These are phyloP conservation scores for Sutorius australiensis DNA, from an alignment of 768 basidiomycete genomes.

Conservation along the genomic window DNA sequence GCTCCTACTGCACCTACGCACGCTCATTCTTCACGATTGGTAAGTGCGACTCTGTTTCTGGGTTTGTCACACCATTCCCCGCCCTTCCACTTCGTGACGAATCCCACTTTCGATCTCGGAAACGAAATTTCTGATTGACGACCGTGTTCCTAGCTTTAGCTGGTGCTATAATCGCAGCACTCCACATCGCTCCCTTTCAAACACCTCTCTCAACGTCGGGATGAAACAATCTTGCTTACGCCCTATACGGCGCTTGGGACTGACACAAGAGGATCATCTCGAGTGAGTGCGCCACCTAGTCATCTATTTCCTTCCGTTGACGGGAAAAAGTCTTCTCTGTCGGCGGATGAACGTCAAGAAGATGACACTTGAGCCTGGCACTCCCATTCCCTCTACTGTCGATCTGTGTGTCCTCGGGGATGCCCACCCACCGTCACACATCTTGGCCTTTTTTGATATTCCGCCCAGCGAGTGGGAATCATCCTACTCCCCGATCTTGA, in stretches of 20 bases:
- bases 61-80: slow-evolving; percentile 4
- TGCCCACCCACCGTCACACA: slow-evolving; percentile 52
- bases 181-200: slow-evolving; percentile 8
- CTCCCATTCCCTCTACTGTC: slow-evolving; percentile 40
- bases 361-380: slow-evolving; percentile 18
- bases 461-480: slow-evolving; percentile 27
- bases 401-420: slow-evolving; percentile 46
- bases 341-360: slow-evolving; percentile 34
- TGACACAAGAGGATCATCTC: slow-evolving; percentile 24
- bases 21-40: slow-evolving; percentile 23
- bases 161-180: slow-evolving; percentile 9
- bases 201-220: slow-evolving; percentile 11
- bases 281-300: slow-evolving; percentile 18
- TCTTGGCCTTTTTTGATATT: slow-evolving; percentile 44
- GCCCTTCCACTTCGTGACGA: slow-evolving; percentile 5
- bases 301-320: slow-evolving; percentile 4
- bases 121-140: slow-evolving; percentile 18
- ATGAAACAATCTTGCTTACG: slow-evolving; percentile 23
- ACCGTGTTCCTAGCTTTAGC: slow-evolving; percentile 13
- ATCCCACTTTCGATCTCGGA: slow-evolving; percentile 14
- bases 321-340: slow-evolving; percentile 27
- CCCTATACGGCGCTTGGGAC: slow-evolving; percentile 20
- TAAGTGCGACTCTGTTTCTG: slow-evolving; percentile 13
- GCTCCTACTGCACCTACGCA: slow-evolving; percentile 1
- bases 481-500: slow-evolving; percentile 39